Base-by-base conservation (phyloP, 495 filamentous ascomycete genomes). In the Parathielavia appendiculata region DNA sequence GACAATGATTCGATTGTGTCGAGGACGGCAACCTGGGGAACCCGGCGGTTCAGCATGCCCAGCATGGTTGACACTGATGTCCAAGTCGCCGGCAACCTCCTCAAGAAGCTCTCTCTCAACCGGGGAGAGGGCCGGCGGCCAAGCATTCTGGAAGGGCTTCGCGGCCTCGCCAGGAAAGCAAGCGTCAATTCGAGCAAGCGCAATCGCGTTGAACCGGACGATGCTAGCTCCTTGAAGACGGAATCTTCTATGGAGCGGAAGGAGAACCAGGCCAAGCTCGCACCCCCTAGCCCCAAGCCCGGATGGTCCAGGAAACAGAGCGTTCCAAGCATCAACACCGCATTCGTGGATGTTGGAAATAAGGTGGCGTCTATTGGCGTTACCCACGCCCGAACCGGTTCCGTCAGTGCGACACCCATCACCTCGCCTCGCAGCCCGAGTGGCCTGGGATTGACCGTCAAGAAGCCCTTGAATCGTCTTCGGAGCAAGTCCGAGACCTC, bases 401-500 rank as follows among this genome's bases (percentile, higher is more conserved):
- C 85, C 8, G 73, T 86, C 53, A 86, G 80, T 43, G 66, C 64
- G 5, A 77, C 81, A 16, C 66, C 76, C 30, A 66, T 76, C 1
- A 77, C 75, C 35, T 79, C 84, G 14, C 80, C 81, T 1, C 79
- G 73, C 58, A 77, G 76, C 61, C 73, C 76, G 8, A 67, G 63
- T 50, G 63, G 62, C 44, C 66, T 67, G 38, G 58, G 72, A 48
- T 63, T 83, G 35, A 71, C 71, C 26, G 71, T 83, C 14, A 81
- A 76, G 63, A 77, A 78, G 50, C 66, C 76, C 11, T 76, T 86
- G 48, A 80, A 74, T 45, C 85, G 90, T 40, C 75, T 73, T 6
- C 79, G 90, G 65, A 92, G 88, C 74, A 86, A 81, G 66, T 93
- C 89, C 60, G 91, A 96, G 55, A 69, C 74, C 4, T 67, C 73